Conservation (phyloP, 257 asterid species). For the Solanum lignicaule region DNA sequence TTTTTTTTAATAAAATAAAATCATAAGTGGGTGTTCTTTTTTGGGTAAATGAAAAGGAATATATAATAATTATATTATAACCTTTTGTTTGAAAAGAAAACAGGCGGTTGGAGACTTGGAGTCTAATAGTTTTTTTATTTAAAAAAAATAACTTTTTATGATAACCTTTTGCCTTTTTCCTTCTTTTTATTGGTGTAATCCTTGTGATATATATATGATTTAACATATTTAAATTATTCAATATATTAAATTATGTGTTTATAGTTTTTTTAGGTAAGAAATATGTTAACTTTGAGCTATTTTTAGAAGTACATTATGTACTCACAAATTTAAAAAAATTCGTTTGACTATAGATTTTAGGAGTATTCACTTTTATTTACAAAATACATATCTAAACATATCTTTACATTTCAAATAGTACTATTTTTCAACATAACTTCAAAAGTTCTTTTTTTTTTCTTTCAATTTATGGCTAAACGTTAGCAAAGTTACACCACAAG, state of each 20-base stretch:
- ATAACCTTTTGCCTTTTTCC: no score
- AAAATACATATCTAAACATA: not conserved
- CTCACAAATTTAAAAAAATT: accelerated
- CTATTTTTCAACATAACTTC: not conserved
- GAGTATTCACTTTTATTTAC: not conserved
- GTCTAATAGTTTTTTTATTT: not conserved
- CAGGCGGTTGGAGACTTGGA: no score
- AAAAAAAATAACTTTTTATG: not conserved
- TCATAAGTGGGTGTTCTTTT: not conserved
- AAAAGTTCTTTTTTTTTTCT: no score
- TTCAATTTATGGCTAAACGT: not conserved
- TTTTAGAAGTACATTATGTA: not conserved
- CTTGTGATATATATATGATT: not conserved
- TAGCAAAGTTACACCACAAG: not conserved
- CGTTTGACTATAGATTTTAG: not conserved
- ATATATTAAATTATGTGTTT: not conserved
- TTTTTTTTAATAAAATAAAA: not conserved
- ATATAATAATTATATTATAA: not conserved
- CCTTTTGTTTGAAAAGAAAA: not conserved
- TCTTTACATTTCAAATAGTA: not conserved
- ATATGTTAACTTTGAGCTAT: not conserved
- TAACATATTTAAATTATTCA: not conserved
- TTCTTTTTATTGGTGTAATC: not conserved
- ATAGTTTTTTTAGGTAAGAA: not conserved
- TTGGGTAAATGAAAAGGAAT: not conserved